These are phyloP conservation scores for Termitomyces titanicus DNA, from an alignment of 768 basidiomycete genomes.

Conservation along the genomic window DNA sequence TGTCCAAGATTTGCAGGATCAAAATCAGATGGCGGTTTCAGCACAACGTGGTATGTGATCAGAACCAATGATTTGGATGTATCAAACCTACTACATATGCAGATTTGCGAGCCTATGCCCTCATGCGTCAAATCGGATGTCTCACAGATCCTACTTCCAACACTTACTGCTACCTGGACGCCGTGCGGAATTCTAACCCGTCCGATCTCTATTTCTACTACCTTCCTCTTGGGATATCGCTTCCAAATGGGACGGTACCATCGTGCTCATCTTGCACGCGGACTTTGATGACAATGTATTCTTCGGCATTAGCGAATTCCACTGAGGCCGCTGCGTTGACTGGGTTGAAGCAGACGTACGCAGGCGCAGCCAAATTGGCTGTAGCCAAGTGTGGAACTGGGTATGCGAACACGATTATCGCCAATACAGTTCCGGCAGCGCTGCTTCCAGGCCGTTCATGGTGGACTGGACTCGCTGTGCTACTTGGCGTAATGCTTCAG, in stretches of 20 bases:
- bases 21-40: slow-evolving; percentile 47
- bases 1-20: slow-evolving; percentile 46
- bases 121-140: slow-evolving; percentile 65
- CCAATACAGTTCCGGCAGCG: slow-evolving; percentile 1
- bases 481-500: slow-evolving; percentile 3
- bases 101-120: slow-evolving; percentile 61
- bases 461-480: slow-evolving; percentile 4
- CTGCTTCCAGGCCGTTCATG: slow-evolving; percentile 1
- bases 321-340: slow-evolving; percentile 13
- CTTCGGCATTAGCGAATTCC: slow-evolving; percentile 34
- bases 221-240: slow-evolving; percentile 53
- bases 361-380: slow-evolving; percentile 40
- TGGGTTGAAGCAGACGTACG: slow-evolving; percentile 44
- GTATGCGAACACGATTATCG: slow-evolving; percentile 33
- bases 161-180: slow-evolving; percentile 72
- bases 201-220: slow-evolving; percentile 73
- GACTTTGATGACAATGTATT: slow-evolving; percentile 54
- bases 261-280: slow-evolving; percentile 67
- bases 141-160: slow-evolving; percentile 51
- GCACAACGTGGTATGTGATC: slow-evolving; percentile 51
- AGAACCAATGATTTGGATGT: not conserved
- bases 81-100: slow-evolving; percentile 2
- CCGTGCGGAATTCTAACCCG: slow-evolving; percentile 51
- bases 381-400: slow-evolving; percentile 46
- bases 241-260: slow-evolving; percentile 47